These are phyloP conservation scores for Malassezia obtusa DNA, from an alignment of 1,284 basidiomycete genomes.

Conservation along the genomic window DNA sequence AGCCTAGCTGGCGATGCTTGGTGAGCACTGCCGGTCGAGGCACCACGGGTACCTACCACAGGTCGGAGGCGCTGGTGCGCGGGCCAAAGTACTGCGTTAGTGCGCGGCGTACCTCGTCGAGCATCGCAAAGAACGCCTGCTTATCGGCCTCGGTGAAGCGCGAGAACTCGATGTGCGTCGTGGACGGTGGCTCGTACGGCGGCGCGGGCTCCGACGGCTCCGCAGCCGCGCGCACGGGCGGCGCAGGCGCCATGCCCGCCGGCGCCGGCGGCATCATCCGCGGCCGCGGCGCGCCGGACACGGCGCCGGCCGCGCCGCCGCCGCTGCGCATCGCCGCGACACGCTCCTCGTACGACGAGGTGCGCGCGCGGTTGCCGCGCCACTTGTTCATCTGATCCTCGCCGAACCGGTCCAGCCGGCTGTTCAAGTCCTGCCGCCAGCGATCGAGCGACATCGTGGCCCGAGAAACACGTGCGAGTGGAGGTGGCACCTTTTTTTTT, in stretches of 20 bases:
- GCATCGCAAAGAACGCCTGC: conserved; percentile 29
- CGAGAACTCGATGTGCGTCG: conserved; percentile 28
- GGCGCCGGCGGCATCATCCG: conserved; percentile 9
- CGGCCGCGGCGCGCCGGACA: neutral
- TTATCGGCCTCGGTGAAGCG: conserved; percentile 33
- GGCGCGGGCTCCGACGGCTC: neutral
- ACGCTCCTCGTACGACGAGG: conserved; percentile 12
- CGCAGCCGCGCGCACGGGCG: neutral
- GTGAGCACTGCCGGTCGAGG: neutral
- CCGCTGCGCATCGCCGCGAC: conserved; percentile 4
- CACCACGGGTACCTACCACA: conserved; percentile 11
- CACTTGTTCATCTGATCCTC: conserved; percentile 9
- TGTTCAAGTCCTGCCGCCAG: conserved; percentile 15
- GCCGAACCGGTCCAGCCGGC: conserved; percentile 9
- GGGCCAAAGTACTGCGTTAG: neutral
- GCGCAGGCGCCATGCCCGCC: neutral
- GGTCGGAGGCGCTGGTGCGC: conserved; percentile 1
- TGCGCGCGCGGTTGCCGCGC: neutral
- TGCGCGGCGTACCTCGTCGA: conserved; percentile 27
- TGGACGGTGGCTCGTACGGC: neutral
- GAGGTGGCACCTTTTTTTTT: neutral
- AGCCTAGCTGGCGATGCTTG: conserved; percentile 8
- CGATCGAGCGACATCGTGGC: conserved; percentile 8
- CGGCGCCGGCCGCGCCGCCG: conserved; percentile 5
- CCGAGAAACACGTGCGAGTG: neutral